phyloP scores from a whole-genome alignment of 1,284 basidiomycete genomes.

The Ustanciosporium gigantosporum region DNA sequence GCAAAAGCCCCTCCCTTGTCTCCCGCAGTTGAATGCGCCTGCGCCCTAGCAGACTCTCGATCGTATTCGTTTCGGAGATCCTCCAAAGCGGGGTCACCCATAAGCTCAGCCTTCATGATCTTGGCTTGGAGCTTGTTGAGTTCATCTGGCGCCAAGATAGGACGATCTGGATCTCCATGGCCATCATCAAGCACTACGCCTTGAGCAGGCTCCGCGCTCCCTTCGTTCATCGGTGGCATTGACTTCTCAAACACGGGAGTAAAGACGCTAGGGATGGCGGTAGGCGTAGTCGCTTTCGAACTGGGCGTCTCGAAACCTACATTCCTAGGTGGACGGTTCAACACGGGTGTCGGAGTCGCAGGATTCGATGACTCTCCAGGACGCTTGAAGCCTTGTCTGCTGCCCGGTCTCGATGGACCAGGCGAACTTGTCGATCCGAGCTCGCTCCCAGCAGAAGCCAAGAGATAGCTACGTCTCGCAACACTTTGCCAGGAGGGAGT shows the following conservation, averaged over 20 bases:
- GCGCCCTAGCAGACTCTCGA: conserved; percentile 65
- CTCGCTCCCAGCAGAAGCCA: conserved; percentile 13
- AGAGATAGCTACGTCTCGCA: conserved; percentile 28
- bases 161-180: conserved; percentile 12
- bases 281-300: conserved; percentile 31
- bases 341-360: conserved; percentile 8
- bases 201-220: neutral
- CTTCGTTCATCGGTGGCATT: neutral
- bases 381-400: conserved; percentile 38
- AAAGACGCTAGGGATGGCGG: conserved; percentile 41
- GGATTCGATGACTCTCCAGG: conserved; percentile 36
- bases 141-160: conserved; percentile 64
- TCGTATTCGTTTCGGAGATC: conserved; percentile 84
- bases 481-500: conserved; percentile 53
- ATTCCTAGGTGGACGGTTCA: conserved; percentile 16
- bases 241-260: conserved; percentile 21
- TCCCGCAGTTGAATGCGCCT: conserved; percentile 48
- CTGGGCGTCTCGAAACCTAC: conserved; percentile 29
- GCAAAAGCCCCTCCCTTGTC: conserved; percentile 47
- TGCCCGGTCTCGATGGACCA: conserved; percentile 10
- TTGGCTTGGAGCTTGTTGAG: conserved; percentile 92
- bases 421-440: conserved; percentile 4
- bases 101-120: conserved; percentile 86
- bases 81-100: conserved; percentile 72
- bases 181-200: conserved; percentile 13